These are phyloP conservation scores for Seiridium unicorne DNA, from an alignment of 2,329 filamentous ascomycete genomes.

Conservation along the genomic window DNA sequence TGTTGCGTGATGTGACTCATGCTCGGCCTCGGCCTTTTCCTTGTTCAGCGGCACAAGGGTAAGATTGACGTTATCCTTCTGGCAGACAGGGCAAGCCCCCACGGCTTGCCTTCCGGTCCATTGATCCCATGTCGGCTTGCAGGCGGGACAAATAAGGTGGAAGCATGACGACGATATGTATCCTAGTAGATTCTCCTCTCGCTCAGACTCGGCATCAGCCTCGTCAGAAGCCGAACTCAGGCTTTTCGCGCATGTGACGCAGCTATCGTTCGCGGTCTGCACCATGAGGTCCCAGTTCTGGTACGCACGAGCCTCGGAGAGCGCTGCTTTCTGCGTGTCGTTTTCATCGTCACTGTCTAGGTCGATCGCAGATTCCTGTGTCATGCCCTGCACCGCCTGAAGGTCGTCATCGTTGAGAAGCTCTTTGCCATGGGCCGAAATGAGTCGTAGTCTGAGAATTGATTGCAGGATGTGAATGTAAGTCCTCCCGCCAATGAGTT, in stretches of 20 bases:
- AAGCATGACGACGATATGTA: slow-evolving; percentile 79
- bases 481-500: slow-evolving; percentile 75
- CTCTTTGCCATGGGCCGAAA: slow-evolving; percentile 93
- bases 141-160: slow-evolving; percentile 78
- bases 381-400: slow-evolving; percentile 75
- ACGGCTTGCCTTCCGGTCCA: slow-evolving; percentile 46
- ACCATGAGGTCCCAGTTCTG: slow-evolving; percentile 82
- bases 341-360: slow-evolving; percentile 76
- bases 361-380: slow-evolving; percentile 83
- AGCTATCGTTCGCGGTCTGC: slow-evolving; percentile 75
- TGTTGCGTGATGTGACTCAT: slow-evolving; percentile 50
- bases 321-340: slow-evolving; percentile 45
- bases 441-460: slow-evolving; percentile 82
- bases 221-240: slow-evolving; percentile 52
- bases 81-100: slow-evolving; percentile 67
- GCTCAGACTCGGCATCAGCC: slow-evolving; percentile 57
- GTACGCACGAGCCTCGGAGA: slow-evolving; percentile 73
- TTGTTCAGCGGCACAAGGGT: slow-evolving; percentile 71
- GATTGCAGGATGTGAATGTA: slow-evolving; percentile 93
- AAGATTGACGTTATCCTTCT: slow-evolving; percentile 38
- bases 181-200: slow-evolving; percentile 65
- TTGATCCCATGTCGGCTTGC: slow-evolving; percentile 61
- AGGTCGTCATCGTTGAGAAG: slow-evolving; percentile 83
- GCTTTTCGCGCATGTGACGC: slow-evolving; percentile 66
- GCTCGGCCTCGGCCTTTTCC: slow-evolving; percentile 55